Evolutionary conservation across 345 rosid species (phyloP), one percentile per base, ranked within the genome.

Genomic region (Populus simonii): DNA sequence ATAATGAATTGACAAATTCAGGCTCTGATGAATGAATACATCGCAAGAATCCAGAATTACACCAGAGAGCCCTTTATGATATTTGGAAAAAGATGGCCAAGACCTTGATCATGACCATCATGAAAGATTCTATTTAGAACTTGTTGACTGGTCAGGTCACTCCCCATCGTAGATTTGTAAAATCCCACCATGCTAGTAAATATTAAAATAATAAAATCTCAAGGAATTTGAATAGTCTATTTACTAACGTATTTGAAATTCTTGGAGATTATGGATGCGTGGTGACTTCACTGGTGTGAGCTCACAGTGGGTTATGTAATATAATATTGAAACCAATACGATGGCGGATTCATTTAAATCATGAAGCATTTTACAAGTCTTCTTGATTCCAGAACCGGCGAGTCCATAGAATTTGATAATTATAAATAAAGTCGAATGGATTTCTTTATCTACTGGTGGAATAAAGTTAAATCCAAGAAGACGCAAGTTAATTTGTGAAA

Each of bases 121-220:
- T 22, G 2, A 8, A 47, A 31, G 18, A 49, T 51, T 51, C 51
- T 25, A 5, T 9, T 57, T 38, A 27, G 2, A 17, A 68, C 8
- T n/a, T 8, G 66, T 76, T 55, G 79, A 76, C 74, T 68, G 79
- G 79, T 76, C 79, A 38, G n/a, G 39, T 15, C 31, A 25, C 27
- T 55, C 67, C 5, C 22, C 79, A 25, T 38, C 73, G 38, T 45
- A 70, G 31, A 49, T 7, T 33, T 0, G 12, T 74, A 23, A 7
- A 33, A 8, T 25, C 15, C 55, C 8, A 27, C 47, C 61, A 53
- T 38, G 36, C 67, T 73, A 8, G 7, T 22, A 41, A 41, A 27
- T 7, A 74, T 27, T 39, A 69, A 25, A 7, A 33, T 33, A 33
- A 33, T 33, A 33, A 23, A 31, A 61, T 49, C 29, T 6, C 22